Conservation (phyloP, 257 asterid genomes). For the Nicotiana tomentosiformis region DNA sequence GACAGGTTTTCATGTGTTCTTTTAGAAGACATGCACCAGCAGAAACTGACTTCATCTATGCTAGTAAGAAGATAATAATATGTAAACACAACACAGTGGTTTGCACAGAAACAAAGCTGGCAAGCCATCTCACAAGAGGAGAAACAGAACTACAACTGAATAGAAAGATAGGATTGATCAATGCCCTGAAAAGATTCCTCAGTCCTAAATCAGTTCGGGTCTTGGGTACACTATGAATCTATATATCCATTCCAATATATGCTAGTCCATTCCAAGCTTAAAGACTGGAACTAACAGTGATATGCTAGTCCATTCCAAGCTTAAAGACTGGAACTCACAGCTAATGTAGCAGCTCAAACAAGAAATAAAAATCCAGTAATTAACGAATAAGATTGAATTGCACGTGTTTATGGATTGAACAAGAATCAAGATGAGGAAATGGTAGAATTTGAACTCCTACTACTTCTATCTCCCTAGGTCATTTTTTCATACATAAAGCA, state of each 20-base stretch:
- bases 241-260: neutral
- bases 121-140: neutral
- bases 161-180: rapidly evolving
- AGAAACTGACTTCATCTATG: neutral
- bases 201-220: rapidly evolving
- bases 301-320: neutral
- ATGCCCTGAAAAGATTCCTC: neutral
- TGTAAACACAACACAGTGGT: neutral
- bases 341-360: neutral
- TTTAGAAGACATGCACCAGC: neutral
- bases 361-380: neutral
- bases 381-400: no score
- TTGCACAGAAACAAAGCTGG: neutral
- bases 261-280: neutral
- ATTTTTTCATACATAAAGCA: no score
- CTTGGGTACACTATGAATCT: neutral
- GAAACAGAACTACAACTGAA: neutral
- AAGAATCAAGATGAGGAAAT: no score
- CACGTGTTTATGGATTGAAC: no score
- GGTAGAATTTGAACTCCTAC: no score
- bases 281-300: neutral
- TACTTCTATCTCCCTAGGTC: no score
- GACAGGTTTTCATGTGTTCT: neutral
- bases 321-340: neutral
- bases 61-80: neutral